Evolutionary conservation across 495 filamentous ascomycete genomes (phyloP), one percentile per base, ranked within the genome.

Genomic region (Penicillium malachiteum): DNA sequence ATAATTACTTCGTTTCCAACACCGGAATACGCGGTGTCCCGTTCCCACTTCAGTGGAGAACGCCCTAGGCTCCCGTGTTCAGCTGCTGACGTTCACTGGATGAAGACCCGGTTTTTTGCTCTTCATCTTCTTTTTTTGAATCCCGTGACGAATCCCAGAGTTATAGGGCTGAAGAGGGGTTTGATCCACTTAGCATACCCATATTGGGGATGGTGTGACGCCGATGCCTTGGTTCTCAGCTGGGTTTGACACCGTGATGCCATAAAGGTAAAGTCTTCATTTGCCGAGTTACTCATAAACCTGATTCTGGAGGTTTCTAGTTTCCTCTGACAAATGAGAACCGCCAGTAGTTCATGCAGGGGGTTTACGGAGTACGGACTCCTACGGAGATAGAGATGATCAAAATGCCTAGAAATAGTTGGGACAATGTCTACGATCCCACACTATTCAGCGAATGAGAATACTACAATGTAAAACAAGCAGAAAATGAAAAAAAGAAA

Each of bases 1-100:
- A 9, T 30, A 14, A 50, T 7, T 0, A n/a, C 16, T 9, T 12
- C 35, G 3, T 8, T 13, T 40, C 8, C 35, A 38, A n/a, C 17
- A 32, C 8, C 21, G 21, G 21, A 38, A 49, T 12, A 3, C n/a
- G 33, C 47, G 47, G 47, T 49, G 47, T 49, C 47, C 13, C 11
- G 34, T 37, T 13, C 34, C 5, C 44, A 11, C 17, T 32, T 18
- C 9, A 14, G 32, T 12, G 47, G 33, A 34, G 47, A 18, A 21
- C 18, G 34, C 34, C 12, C 39, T 59, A 65, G 64, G 64, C 64
- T 55, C 48, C 64, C 56, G 40, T 32, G 48, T 67, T 67, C 58
- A 67, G 64, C 62, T 64, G 61, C 57, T 65, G 64, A 65, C 62
- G 61, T 49, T 54, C 46, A 53, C 34, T 48, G 37, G 43, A 52